Evolutionary conservation across 2,329 filamentous ascomycete genomes (phyloP), one percentile per base, ranked within the genome.

Genomic region (Curvularia verruculosa): DNA sequence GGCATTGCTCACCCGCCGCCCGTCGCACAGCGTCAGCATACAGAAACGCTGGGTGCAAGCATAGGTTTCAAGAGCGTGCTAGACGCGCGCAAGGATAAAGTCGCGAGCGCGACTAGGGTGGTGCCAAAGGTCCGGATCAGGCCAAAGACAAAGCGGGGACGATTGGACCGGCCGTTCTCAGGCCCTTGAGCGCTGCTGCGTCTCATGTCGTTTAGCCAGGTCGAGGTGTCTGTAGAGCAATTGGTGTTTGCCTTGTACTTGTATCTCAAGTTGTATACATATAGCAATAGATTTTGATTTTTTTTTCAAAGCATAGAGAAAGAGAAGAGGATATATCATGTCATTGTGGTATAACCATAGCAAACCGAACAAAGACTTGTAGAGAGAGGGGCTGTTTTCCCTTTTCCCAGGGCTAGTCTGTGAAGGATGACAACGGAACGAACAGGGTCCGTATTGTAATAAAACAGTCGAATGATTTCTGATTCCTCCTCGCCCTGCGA

Each of bases 51-150:
- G 12, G 44, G 50, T 23, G 29, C 37, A 43, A 52, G 23, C 13
- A 26, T 52, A 4, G 49, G 36, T 12, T 48, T 53, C 23, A 53
- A 53, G 28, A 56, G 54, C 23, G 24, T 56, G 43, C 45, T 56
- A 23, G 44, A 23, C 28, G 29, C n/a, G 18, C 37, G n/a, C 3
- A 37, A 12, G 34, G 29, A 18, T 15, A 15, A 26, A 18, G 23
- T 23, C n/a, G 23, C 13, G 5, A 49, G 23, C 15, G 19, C 26
- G 23, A 23, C 23, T 24, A 49, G 46, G 13, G 46, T 39, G 21
- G 34, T 28, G 21, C 24, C 46, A 10, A 49, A 39, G 15, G 46
- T 31, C 12, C 46, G 46, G n/a, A 18, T 26, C 21, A 49, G 46
- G 24, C 46, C 46, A 3, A 49, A 49, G 46, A 49, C 26, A 6